phyloP scores from a whole-genome alignment of 768 basidiomycete species.

The Xanthoconium purpureum region DNA sequence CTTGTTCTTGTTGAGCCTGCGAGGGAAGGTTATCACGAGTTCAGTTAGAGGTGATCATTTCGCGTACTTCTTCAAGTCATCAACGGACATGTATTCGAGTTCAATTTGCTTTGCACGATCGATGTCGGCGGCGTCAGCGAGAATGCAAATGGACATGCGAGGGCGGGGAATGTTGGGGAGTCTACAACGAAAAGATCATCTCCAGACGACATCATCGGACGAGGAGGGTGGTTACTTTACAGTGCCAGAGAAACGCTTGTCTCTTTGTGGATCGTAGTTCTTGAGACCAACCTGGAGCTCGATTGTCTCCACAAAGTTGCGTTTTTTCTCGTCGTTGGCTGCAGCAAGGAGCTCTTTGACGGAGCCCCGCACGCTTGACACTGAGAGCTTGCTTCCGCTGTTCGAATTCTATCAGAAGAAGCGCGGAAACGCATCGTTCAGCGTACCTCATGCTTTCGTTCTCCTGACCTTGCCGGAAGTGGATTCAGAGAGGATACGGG shows the following conservation, averaged over 20 bases:
- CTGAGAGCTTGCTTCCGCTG: constrained; percentile 81
- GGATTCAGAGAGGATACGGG: constrained; percentile 22
- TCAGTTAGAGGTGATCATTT: background rate
- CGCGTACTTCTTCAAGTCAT: constrained; percentile 95
- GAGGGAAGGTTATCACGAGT: background rate
- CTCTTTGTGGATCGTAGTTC: constrained; percentile 99
- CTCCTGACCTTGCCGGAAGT: constrained; percentile 15
- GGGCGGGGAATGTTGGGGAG: constrained; percentile 97
- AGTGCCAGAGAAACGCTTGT: constrained; percentile 99
- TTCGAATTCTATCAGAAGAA: background rate
- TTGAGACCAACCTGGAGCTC: constrained; percentile 96
- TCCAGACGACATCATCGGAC: background rate
- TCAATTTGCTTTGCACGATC: constrained; percentile 98
- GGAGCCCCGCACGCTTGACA: constrained; percentile 99
- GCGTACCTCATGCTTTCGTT: constrained; percentile 33
- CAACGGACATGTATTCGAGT: constrained; percentile 98
- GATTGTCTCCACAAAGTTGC: constrained; percentile 94
- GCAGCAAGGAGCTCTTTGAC: constrained; percentile 87
- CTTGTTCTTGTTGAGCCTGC: constrained; percentile 98
- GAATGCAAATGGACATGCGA: constrained; percentile 99
- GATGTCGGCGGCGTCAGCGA: constrained; percentile 98
- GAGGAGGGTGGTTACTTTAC: constrained; percentile 65
- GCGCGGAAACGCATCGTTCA: background rate
- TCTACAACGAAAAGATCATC: constrained; percentile 39
- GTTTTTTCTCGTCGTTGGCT: constrained; percentile 82